Evolutionary conservation across 331 rosid genomes (phyloP), one percentile per base, ranked within the genome.

Genomic region (Dryas integrifolia): DNA sequence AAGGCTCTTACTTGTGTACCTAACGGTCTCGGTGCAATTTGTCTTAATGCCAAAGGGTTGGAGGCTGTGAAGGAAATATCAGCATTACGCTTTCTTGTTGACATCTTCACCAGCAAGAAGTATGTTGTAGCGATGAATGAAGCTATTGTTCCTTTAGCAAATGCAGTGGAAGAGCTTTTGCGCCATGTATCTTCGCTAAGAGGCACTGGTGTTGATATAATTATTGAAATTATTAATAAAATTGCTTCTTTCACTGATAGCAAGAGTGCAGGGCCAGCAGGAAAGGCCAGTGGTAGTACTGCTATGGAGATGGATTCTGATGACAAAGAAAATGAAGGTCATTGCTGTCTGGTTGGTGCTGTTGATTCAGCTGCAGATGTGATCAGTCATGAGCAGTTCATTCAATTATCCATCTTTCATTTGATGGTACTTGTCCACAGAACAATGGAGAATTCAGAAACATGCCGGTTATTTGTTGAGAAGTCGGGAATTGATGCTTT

Each of bases 101-200:
- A 91, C 79, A 87, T 91, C 60, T 95, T 95, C 82, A 88, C 96
- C 41, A 88, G 88, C 83, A 92, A 92, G 83, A 91, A 83, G 69
- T 95, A 91, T 80, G 85, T 89, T 76, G 69, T 81, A 11, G 87
- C 96, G 51, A 88, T 95, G 97, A 88, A 95, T 76, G 99, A 92
- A 66, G 99, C 99, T 49, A 85, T 95, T 83, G 96, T 95, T 83
- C 99, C 96, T 43, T 72, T 95, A 68, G 92, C 98, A 66, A 95
- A 95, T 83, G 91, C 99, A 8, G 97, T 95, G 76, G 99, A 95
- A 88, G 99, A 95, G 82, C 96, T 95, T 80, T 85, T 92, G 67
- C 96, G 99, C 53, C 99, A 95, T 60, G 97, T 95, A 61, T 83
- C 99, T 75, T 89, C 93, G 16, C 72, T 95, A 75, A 89, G 98